These are phyloP conservation scores for Paecilomyces variotii DNA, from an alignment of 2,329 filamentous ascomycete genomes.

Conservation along the genomic window DNA sequence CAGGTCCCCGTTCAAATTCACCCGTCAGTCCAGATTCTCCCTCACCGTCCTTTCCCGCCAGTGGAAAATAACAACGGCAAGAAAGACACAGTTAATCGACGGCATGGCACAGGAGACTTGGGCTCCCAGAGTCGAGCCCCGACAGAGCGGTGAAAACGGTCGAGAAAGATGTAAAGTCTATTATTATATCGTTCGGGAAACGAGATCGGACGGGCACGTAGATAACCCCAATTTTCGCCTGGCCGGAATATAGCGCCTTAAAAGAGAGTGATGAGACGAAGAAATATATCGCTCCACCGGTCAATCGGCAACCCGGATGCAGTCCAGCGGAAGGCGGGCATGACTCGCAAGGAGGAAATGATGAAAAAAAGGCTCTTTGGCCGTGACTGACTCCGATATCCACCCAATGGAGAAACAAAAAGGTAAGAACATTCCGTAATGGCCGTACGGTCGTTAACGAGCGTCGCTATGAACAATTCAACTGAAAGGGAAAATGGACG, in stretches of 20 bases:
- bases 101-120: background rate
- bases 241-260: conserved; percentile 31
- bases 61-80: background rate
- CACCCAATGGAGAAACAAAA: conserved; percentile 10
- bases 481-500: background rate
- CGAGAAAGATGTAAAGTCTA: conserved; percentile 1
- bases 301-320: background rate
- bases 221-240: conserved; percentile 23
- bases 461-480: background rate
- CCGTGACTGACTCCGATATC: conserved; percentile 9
- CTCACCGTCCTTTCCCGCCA: background rate
- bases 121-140: conserved; percentile 1
- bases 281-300: conserved; percentile 15
- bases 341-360: conserved; percentile 7
- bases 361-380: conserved; percentile 4
- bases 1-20: background rate
- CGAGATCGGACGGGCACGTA: conserved; percentile 7
- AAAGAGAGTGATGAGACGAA: conserved; percentile 22
- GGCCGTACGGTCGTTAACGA: background rate
- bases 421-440: background rate
- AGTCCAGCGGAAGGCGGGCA: conserved; percentile 2
- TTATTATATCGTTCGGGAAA: background rate
- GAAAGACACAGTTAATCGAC: background rate
- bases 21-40: background rate
- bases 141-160: background rate